Conservation (phyloP, 352 stramenopile genomes). For the Globisporangium mamillatum region DNA sequence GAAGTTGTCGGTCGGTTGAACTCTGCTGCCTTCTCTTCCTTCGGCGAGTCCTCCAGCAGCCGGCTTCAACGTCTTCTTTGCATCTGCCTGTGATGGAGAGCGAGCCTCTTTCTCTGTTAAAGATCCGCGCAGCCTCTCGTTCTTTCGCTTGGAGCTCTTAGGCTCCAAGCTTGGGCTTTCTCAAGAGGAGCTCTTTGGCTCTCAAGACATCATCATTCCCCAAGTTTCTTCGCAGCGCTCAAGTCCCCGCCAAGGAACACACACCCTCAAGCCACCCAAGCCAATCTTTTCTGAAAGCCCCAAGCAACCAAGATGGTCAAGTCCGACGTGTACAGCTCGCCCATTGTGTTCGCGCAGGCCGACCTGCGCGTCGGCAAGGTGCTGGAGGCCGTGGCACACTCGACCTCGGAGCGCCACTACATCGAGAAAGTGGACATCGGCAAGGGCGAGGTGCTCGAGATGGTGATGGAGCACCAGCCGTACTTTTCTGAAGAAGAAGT, state of each 20-base stretch:
- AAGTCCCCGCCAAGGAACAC: constrained; percentile 20
- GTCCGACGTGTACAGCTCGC: constrained; percentile 72
- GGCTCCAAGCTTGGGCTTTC: background rate
- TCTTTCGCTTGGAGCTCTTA: background rate
- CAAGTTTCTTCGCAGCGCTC: constrained; percentile 42
- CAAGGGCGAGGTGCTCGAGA: constrained; percentile 69
- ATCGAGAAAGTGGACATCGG: constrained; percentile 75
- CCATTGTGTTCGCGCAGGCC: constrained; percentile 65
- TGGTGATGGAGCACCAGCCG: constrained; percentile 77
- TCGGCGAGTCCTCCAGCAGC: background rate
- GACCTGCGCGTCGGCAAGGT: constrained; percentile 73
- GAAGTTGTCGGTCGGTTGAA: constrained; percentile 25
- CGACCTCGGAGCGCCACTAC: constrained; percentile 71
- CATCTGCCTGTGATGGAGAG: too few species aligned
- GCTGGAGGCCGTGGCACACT: constrained; percentile 59
- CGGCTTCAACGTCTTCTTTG: background rate
- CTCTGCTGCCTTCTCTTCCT: background rate
- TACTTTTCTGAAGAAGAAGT: constrained; percentile 77
- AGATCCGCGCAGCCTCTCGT: background rate
- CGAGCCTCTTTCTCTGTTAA: background rate
- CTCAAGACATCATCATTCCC: constrained; percentile 30
- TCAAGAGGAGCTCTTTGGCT: background rate
- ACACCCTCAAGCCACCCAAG: background rate
- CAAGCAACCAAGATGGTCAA: constrained; percentile 54
- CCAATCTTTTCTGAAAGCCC: background rate